Percentiles rank a stretch among this genome's conserved stretches.
phyloP scores from a whole-genome alignment of 2,329 filamentous ascomycete species.

The Paramyrothecium roridum region DNA sequence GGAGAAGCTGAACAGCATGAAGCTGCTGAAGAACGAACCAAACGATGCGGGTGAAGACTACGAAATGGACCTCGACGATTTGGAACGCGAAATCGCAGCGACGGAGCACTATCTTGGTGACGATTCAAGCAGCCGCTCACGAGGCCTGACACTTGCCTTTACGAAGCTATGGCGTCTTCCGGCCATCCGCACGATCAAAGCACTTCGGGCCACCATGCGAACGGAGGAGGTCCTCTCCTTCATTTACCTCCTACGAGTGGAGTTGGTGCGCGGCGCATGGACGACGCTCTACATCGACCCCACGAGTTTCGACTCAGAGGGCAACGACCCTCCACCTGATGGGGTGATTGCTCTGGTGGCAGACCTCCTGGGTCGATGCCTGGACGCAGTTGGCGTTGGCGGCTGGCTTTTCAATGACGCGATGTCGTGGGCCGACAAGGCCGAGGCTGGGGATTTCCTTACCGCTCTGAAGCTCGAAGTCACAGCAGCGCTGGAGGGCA shows the following conservation, averaged over 20 bases:
- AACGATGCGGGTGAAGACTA: slow-evolving; percentile 28
- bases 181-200: slow-evolving; percentile 54
- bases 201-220: slow-evolving; percentile 60
- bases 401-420: slow-evolving; percentile 69
- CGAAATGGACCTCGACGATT: slow-evolving; percentile 55
- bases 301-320: slow-evolving; percentile 41
- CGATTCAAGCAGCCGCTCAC: slow-evolving; percentile 59
- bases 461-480: slow-evolving; percentile 65
- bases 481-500: slow-evolving; percentile 66
- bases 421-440: slow-evolving; percentile 45
- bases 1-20: slow-evolving; percentile 25
- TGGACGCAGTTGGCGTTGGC: slow-evolving; percentile 71
- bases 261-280: slow-evolving; percentile 74
- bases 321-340: slow-evolving; percentile 52
- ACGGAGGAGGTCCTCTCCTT: slow-evolving; percentile 69
- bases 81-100: slow-evolving; percentile 63
- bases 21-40: slow-evolving; percentile 25
- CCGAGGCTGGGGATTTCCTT: slow-evolving; percentile 62
- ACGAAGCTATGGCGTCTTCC: slow-evolving; percentile 68
- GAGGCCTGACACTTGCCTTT: slow-evolving; percentile 65
- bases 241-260: slow-evolving; percentile 68
- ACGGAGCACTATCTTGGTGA: slow-evolving; percentile 66
- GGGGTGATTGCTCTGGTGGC: slow-evolving; percentile 69
- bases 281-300: slow-evolving; percentile 67
- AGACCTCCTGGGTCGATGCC: slow-evolving; percentile 66